phyloP scores from a whole-genome alignment of 2,329 filamentous ascomycete genomes.

The Colletotrichum trifolii region DNA sequence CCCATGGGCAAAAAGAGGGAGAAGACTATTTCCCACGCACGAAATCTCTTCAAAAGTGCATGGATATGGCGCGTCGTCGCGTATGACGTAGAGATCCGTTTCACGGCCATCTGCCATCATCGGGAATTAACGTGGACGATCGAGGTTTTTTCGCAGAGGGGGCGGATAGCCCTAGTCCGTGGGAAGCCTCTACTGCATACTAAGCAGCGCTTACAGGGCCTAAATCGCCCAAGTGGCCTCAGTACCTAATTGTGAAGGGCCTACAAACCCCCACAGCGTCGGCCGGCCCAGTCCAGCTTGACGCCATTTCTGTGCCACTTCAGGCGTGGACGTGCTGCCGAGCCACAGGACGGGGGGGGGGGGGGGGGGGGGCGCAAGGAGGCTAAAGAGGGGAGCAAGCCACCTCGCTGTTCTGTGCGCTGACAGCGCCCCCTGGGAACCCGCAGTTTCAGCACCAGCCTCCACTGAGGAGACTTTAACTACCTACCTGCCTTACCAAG shows the following conservation, averaged over 20 bases:
- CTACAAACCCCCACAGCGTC: conserved; percentile 23
- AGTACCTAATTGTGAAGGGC: neutral
- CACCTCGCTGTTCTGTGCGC: conserved; percentile 18
- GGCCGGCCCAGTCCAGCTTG: conserved; percentile 10
- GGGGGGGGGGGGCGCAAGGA: neutral
- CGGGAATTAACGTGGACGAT: conserved; percentile 31
- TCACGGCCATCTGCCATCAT: conserved; percentile 33
- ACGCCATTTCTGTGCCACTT: conserved; percentile 20
- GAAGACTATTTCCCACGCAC: conserved; percentile 15
- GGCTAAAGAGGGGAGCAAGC: conserved; percentile 11
- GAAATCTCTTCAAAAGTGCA: conserved; percentile 30
- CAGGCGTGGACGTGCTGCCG: conserved; percentile 25
- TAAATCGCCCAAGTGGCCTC: no score
- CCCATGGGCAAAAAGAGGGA: conserved; percentile 23
- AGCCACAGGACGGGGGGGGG: neutral
- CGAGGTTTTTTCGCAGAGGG: conserved; percentile 30
- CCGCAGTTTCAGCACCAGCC: conserved; percentile 25
- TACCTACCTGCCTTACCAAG: neutral
- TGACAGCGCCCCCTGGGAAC: conserved; percentile 23
- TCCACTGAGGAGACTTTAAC: conserved; percentile 10
- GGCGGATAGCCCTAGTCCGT: conserved; percentile 5
- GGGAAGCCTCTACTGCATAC: conserved; percentile 20
- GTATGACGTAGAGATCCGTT: conserved; percentile 35
- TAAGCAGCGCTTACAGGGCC: neutral
- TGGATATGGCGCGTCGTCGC: conserved; percentile 11